Base-by-base conservation (phyloP, 805 yeast species). In the Zygotorulaspora florentina region DNA sequence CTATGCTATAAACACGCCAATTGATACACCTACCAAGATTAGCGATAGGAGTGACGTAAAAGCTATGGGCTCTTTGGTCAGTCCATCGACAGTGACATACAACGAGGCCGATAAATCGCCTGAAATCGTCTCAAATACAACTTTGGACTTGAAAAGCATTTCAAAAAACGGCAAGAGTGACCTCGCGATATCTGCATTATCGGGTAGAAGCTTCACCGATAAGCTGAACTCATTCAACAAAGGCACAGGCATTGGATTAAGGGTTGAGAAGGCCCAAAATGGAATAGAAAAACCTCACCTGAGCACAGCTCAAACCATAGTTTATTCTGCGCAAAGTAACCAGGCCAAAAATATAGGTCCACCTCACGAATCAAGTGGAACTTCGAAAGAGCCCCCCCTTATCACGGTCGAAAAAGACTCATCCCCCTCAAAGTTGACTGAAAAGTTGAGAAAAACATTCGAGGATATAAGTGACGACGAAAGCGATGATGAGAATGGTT, bases 231-330 rank as follows among this genome's bases (percentile, higher is more conserved):
- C 36, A 2, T 56, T 56, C 39, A 50, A 55, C 29, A 50, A 44
- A 26, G 37, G 44, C 26, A 45, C 51, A 15, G 58, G 55, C 13
- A 46, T 56, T 16, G 60, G 60, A 3, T 44, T 56, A 26, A 43
- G 55, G 26, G 50, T 48, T 18, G 50, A 49, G 13, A 43, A 42
- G 18, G 43, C 33, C 15, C 38, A 16, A 12, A 29, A 41, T 18
- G 42, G 17, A 11, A 40, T 8, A 8, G 27, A 36, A 36, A 16
- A 20, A 36, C 20, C 26, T 16, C 17, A 11, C 17, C n/a, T 20
- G 20, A 13, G 10, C 12, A 5, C 27, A 23, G 26, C 5, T 15
- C 16, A 12, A 8, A n/a, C 27, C 27, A 39, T 12, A 10, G 12
- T 15, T 18, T 25, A 16, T 5, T 28, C 23, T 8, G n/a, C 10